Conservation (phyloP, 495 filamentous ascomycete genomes). For the Wilcoxina mikolae region DNA sequence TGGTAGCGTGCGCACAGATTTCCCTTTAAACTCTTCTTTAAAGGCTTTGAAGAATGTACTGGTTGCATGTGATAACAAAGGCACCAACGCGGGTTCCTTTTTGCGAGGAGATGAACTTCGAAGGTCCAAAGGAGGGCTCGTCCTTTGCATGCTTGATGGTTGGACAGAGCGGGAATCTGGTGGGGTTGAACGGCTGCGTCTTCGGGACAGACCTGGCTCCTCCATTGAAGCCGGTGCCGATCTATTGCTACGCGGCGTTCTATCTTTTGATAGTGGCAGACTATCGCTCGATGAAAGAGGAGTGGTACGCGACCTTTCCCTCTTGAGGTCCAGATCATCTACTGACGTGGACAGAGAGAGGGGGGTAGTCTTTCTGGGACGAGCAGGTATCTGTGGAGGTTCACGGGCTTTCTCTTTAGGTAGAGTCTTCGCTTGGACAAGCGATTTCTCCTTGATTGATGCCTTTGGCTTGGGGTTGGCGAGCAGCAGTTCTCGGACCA, state of each 20-base stretch:
- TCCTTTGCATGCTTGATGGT: background rate
- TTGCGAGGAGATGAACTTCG: constrained; percentile 16
- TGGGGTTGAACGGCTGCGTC: background rate
- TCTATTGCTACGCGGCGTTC: too few species aligned
- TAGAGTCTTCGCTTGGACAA: background rate
- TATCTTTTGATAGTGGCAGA: background rate
- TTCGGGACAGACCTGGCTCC: background rate
- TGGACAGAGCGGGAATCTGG: background rate
- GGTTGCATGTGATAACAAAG: constrained; percentile 20
- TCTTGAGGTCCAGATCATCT: background rate
- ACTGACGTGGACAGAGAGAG: background rate
- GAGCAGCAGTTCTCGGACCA: background rate
- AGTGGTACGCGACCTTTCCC: background rate
- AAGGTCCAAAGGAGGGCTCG: constrained; percentile 13
- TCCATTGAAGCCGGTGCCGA: background rate
- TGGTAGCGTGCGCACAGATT: background rate
- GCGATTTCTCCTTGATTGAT: background rate
- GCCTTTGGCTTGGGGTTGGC: background rate
- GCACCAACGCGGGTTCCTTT: constrained; percentile 16
- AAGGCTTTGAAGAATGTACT: constrained; percentile 25
- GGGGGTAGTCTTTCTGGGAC: background rate
- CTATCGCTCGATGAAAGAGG: background rate
- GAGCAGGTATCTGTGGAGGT: background rate
- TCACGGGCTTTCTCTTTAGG: background rate
- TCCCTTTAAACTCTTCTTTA: constrained; percentile 26